Evolutionary conservation across 2,329 filamentous ascomycete genomes (phyloP), one percentile per base, ranked within the genome.

Genomic region (Hypoxylon sp.): DNA sequence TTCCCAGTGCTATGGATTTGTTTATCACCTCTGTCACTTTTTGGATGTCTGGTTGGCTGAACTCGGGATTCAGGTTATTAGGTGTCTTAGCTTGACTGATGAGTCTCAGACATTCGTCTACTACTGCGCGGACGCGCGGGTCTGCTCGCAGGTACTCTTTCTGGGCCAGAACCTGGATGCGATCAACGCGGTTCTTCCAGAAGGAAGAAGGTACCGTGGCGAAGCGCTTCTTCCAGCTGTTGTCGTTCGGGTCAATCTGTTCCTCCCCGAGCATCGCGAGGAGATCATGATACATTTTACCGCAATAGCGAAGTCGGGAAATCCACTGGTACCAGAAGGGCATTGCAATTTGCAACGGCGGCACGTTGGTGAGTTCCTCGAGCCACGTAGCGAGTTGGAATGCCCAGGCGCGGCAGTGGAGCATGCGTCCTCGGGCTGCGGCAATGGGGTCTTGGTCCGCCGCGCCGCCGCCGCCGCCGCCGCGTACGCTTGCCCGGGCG

Each of bases 91-190:
- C 12, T 5, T 14, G 4, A 9, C 23, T 27, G 9, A 63, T 19
- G 16, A 63, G 41, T 1, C 4, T 0, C 23, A 70, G 32, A 51
- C 56, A 71, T 8, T 70, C 66, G 37, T 75, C 72, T 1, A 77
- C 34, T 1, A 64, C 58, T 0, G 30, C 8, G 5, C 73, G 75
- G 29, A 77, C 67, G 9, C 63, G 67, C 3, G 56, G 56, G 34
- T 71, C 64, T 2, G 63, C 27, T n/a, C 47, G 47, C 1, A 25
- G n/a, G 29, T 74, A 76, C 43, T 75, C 71, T 8, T 47, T 63
- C 0, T 59, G 8, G 1, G 70, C 74, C 12, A 74, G 50, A 14
- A 61, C 52, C 11, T 58, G 43, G 2, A 70, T 43, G 11, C 70
- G 62, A 8, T 71, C 64, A 1, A 53, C 16, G 0, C 37, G 29